Conservation (phyloP, 1,139 yeast genomes). For the Suhomyces panamericanus region DNA sequence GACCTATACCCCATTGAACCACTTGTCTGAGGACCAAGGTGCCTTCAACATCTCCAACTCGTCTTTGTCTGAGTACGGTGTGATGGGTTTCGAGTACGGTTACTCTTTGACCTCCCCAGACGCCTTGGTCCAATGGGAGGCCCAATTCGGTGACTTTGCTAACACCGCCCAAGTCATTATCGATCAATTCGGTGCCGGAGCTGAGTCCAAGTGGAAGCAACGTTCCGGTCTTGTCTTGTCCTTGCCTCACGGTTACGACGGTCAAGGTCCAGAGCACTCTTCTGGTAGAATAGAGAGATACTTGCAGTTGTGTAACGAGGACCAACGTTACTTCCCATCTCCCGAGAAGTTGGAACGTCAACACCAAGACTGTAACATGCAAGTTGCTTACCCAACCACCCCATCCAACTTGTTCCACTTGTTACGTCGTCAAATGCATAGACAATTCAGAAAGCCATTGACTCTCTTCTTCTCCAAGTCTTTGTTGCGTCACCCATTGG, state of each 20-base stretch:
- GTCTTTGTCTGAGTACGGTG: conserved; percentile 98
- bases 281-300: conserved; percentile 97
- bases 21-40: conserved; percentile 79
- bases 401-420: conserved; percentile 97
- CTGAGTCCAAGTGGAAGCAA: conserved; percentile 98
- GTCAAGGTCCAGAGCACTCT: conserved; percentile 99
- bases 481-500: conserved; percentile 95
- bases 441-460: conserved; percentile 98
- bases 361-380: conserved; percentile 98
- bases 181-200: conserved; percentile 96
- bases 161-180: conserved; percentile 97
- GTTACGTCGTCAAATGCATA: conserved; percentile 98
- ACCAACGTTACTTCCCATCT: conserved; percentile 90
- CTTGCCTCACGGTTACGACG: conserved; percentile 99
- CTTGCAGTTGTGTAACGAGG: conserved; percentile 94
- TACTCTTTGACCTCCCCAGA: conserved; percentile 97
- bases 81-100: conserved; percentile 98
- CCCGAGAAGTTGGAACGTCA: conserved; percentile 89
- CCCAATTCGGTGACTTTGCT: conserved; percentile 99
- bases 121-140: conserved; percentile 98
- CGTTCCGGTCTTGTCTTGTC: conserved; percentile 95
- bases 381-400: conserved; percentile 96
- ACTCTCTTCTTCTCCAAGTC: conserved; percentile 88
- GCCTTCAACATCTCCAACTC: conserved; percentile 90
- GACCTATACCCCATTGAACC: conserved; percentile 80